Evolutionary conservation across 768 basidiomycete species (phyloP).

Genomic region (Lyophyllum semitale): DNA sequence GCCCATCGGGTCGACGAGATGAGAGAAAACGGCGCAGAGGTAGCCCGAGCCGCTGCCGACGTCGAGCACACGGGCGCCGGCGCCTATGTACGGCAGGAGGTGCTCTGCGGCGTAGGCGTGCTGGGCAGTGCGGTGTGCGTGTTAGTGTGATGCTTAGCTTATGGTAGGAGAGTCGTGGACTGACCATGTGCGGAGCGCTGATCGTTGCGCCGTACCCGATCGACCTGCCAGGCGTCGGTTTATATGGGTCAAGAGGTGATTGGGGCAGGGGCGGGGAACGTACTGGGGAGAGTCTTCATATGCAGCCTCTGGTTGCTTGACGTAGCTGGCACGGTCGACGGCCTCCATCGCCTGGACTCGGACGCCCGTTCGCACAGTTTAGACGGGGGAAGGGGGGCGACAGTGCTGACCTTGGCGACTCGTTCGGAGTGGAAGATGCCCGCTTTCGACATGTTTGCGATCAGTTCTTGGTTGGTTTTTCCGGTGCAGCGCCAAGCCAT

Average conservation of each 20-base stretch:
- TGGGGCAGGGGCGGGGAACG: slow-evolving; percentile 19
- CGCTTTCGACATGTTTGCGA: slow-evolving; percentile 60
- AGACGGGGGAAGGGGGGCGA: background rate
- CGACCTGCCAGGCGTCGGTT: slow-evolving; percentile 36
- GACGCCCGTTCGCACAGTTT: background rate
- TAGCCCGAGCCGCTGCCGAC: slow-evolving; percentile 91
- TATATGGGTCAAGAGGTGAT: background rate
- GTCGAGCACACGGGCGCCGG: slow-evolving; percentile 80
- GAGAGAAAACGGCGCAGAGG: slow-evolving; percentile 77
- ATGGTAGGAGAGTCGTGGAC: background rate
- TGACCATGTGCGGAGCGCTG: slow-evolving; percentile 96
- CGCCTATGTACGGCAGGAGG: slow-evolving; percentile 69
- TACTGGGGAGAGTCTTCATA: slow-evolving; percentile 83
- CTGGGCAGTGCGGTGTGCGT: slow-evolving; percentile 32
- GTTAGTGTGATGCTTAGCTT: background rate
- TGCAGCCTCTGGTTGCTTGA: slow-evolving; percentile 48
- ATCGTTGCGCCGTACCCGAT: slow-evolving; percentile 92
- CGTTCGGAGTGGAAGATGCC: slow-evolving; percentile 58
- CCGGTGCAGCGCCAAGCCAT: slow-evolving; percentile 90
- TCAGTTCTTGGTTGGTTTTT: slow-evolving; percentile 67
- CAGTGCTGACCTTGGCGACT: slow-evolving; percentile 49
- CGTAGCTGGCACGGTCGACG: slow-evolving; percentile 74
- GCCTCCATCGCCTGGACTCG: slow-evolving; percentile 60
- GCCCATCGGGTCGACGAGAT: slow-evolving; percentile 59
- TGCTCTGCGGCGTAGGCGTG: slow-evolving; percentile 87